These are phyloP conservation scores for Xylaria bambusicola DNA, from an alignment of 495 filamentous ascomycete genomes.

Conservation along the genomic window DNA sequence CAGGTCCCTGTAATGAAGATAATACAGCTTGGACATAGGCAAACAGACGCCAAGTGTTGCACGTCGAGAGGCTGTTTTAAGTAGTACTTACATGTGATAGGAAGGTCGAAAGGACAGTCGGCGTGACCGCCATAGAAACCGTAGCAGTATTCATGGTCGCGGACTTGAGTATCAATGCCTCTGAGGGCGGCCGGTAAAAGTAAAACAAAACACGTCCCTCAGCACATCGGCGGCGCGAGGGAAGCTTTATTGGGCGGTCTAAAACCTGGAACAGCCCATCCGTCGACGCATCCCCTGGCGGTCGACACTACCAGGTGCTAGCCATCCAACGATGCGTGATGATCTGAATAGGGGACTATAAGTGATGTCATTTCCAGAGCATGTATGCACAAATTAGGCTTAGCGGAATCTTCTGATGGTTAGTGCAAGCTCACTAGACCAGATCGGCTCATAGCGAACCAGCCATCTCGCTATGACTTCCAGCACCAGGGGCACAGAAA, in stretches of 20 bases:
- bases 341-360: constrained; percentile 4
- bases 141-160: constrained; percentile 68
- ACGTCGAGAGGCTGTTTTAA: neutral
- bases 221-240: neutral
- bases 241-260: neutral
- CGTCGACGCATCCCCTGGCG: constrained; percentile 1
- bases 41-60: neutral
- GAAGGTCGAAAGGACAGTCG: constrained; percentile 75
- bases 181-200: neutral
- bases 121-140: constrained; percentile 72
- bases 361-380: constrained; percentile 14
- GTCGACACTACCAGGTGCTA: neutral
- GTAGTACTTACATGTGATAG: constrained; percentile 67
- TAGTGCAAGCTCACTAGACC: neutral
- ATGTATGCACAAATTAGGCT: neutral
- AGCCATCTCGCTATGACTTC: too few relatives aligned
- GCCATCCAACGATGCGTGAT: constrained; percentile 11
- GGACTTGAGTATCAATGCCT: neutral
- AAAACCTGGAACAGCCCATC: neutral
- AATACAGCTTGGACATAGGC: neutral
- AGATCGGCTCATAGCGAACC: neutral
- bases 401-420: constrained; percentile 8
- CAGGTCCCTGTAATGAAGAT: neutral
- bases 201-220: constrained; percentile 1
- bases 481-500: too few relatives aligned